phyloP scores from a whole-genome alignment of 2,329 filamentous ascomycete genomes.

The Stagonosporopsis vannaccii region DNA sequence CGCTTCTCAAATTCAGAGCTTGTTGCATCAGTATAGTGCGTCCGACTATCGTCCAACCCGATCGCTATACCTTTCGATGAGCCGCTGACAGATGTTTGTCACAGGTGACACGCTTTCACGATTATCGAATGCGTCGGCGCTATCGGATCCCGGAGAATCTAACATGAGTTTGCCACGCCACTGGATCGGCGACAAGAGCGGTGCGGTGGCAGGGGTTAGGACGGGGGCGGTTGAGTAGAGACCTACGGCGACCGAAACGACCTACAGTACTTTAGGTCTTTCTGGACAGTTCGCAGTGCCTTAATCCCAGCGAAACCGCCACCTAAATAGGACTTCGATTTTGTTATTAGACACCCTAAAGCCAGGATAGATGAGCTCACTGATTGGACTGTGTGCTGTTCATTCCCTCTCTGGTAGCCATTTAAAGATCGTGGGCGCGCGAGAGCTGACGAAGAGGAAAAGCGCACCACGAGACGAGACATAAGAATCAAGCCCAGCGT shows the following conservation, averaged over 20 bases:
- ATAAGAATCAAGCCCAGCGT: not conserved
- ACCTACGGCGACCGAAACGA: not conserved
- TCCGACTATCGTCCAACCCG: not conserved
- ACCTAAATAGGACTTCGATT: not conserved
- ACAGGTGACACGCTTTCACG: slow-evolving; percentile 5
- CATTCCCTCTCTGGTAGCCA: not conserved
- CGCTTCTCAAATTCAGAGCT: not conserved
- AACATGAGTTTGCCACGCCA: not conserved
- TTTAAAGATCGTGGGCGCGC: not conserved
- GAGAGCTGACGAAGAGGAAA: not conserved
- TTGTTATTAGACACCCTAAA: not conserved
- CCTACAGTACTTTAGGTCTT: not conserved
- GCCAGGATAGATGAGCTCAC: slow-evolving; percentile 3
- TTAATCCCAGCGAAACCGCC: not conserved
- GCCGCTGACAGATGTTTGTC: not conserved
- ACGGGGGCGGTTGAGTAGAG: not conserved
- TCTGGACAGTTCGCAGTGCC: not conserved
- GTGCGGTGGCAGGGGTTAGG: not conserved
- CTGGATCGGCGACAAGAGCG: not conserved
- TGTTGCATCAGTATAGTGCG: slow-evolving; percentile 6
- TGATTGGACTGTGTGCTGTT: slow-evolving; percentile 1
- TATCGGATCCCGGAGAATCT: slow-evolving; percentile 2
- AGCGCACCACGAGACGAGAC: not conserved
- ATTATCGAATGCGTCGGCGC: not conserved
- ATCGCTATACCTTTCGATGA: not conserved